Base-by-base conservation (phyloP, 73 alveolate genomes). In the Stentor roeselii region DNA sequence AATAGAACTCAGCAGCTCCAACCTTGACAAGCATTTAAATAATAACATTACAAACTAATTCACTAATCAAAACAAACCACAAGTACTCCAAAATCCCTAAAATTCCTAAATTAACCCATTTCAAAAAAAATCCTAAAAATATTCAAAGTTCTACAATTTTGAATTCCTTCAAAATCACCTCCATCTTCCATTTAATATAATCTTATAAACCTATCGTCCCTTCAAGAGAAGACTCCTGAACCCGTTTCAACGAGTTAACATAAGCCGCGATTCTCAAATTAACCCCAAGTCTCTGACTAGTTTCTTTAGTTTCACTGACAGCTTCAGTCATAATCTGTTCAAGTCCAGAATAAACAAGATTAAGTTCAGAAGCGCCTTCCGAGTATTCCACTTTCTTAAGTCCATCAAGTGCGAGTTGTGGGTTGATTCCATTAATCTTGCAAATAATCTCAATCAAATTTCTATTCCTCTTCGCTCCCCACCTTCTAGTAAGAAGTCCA, bases 401-500 rank as follows among this genome's bases (percentile, higher is more conserved):
- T 84, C 75, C 76, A 50, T 83, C 75, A 59, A 59, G 78, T 75
- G 82, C 90, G 11, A 82, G 84, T n/a, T n/a, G n/a, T n/a, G n/a
- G n/a, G 67, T 82, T 83, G 59, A 84, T 76, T 40, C 90, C 93
- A 15, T 87, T 87, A 3, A 85, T 40, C 21, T 59, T 76, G 41
- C 78, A 32, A 83, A 87, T 87, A 31, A 84, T 89, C 34, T 78
- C 87, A 42, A 91, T 40, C 61, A 93, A 59, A 40, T 86, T 84
- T 30, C 59, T 77, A 85, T 93, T 93, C 34, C 91, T 59, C 75
- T 93, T 86, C 67, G 85, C 95, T 83, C 90, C 93, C 93, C 96
- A 91, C 78, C 94, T 91, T 88, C 91, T 93, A 50, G 94, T 91
- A 60, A 93, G 86, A 86, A 89, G 90, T 83, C 98, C 98, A 34